Conservation (phyloP, 2,329 filamentous ascomycete species). For the Boeremia lycopersici region DNA sequence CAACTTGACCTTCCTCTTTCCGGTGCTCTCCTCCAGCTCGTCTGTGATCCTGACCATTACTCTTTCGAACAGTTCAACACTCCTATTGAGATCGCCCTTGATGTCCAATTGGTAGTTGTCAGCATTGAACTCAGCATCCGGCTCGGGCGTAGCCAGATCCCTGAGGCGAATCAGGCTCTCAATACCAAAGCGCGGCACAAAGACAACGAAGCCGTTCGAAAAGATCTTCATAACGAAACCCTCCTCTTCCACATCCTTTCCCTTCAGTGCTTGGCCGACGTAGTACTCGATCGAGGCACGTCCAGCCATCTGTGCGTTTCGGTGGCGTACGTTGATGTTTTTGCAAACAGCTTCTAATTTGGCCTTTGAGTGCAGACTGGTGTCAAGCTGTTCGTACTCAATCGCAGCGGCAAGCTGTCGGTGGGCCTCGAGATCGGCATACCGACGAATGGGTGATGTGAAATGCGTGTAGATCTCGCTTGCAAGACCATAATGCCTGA, state of each 20-base stretch:
- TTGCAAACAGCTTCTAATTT: slow-evolving; percentile 93
- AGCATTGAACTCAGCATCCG: slow-evolving; percentile 81
- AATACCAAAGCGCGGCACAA: slow-evolving; percentile 94
- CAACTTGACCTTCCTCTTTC: slow-evolving; percentile 89
- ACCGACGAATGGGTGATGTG: slow-evolving; percentile 94
- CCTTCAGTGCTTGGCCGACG: slow-evolving; percentile 93
- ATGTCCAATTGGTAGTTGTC: slow-evolving; percentile 80
- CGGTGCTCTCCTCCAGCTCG: slow-evolving; percentile 92
- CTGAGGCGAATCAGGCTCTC: slow-evolving; percentile 87
- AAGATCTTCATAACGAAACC: slow-evolving; percentile 98
- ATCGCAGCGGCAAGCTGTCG: slow-evolving; percentile 95
- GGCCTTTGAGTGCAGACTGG: slow-evolving; percentile 77
- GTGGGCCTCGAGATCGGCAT: slow-evolving; percentile 95
- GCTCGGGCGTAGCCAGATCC: slow-evolving; percentile 77
- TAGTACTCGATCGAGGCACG: slow-evolving; percentile 97
- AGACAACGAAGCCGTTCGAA: slow-evolving; percentile 95
- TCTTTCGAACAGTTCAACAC: slow-evolving; percentile 88
- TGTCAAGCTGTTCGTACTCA: slow-evolving; percentile 85
- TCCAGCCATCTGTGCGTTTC: slow-evolving; percentile 95
- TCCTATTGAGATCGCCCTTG: slow-evolving; percentile 60
- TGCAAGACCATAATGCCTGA: slow-evolving; percentile 95
- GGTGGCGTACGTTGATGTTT: slow-evolving; percentile 97
- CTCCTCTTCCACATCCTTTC: slow-evolving; percentile 75
- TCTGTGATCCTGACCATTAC: slow-evolving; percentile 88
- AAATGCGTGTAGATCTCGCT: slow-evolving; percentile 99